Evolutionary conservation across 306 rosid species (phyloP), one percentile per base, ranked within the genome.

Genomic region (Acacia acuminata): DNA sequence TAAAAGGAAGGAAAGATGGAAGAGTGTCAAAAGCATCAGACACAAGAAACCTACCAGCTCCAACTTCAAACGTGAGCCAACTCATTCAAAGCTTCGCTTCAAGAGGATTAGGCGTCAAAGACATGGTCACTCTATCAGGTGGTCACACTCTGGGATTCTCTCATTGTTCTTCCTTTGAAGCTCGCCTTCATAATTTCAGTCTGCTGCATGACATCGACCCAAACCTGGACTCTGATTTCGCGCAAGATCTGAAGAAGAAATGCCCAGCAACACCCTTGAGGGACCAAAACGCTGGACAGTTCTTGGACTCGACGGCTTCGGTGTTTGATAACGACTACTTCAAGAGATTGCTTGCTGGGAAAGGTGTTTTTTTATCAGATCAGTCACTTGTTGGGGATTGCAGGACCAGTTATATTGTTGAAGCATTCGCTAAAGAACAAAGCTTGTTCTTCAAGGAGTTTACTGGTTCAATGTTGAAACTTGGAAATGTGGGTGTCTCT

Each of bases 1-100:
- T 82, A 10, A 88, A 90, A 50, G 98, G 98, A 81, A 90, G 94
- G 38, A 94, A 94, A 89, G 97, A 90, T 77, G 94, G 98, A 83
- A 87, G 88, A 44, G 79, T 89, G 6, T 92, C 98, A 3, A 90
- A 82, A 69, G 97, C 92, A 58, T 82, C 87, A 2, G 94, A 92
- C 36, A 90, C 97, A 38, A 67, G 44, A 4, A 89, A 92, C 82
- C 56, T 94, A 61, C 98, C 97, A 19, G 87, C 91, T 9, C 94
- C 97, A 85, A 81, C 89, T 79, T 84, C 85, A 42, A 94, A 88
- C 22, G 82, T 87, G 4, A 84, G 78, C 24, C 90, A 90, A 81
- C 89, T 92, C 65, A 86, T 88, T 61, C 87, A 85, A 20, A 90
- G 88, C 83, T 90, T 92, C 78, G 85, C 82, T 70, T 83, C 81